Conservation (phyloP, 768 basidiomycete species). For the Termitomyces sp. region DNA sequence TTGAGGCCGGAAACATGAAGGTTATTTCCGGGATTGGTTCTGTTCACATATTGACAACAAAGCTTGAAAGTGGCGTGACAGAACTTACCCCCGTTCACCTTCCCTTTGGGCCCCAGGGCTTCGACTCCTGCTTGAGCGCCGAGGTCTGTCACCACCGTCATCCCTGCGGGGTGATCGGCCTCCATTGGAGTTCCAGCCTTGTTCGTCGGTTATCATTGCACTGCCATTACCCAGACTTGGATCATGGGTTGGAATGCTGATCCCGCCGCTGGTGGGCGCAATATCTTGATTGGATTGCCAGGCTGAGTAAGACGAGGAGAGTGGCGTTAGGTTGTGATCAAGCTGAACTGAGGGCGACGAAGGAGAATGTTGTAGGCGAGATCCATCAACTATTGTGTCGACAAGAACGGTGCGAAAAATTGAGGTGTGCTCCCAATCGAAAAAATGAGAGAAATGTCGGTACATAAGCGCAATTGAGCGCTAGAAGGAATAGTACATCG, state of each 20-base stretch:
- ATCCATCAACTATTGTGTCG: conserved; percentile 14
- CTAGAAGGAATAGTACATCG: conserved; percentile 4
- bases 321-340: conserved; percentile 33
- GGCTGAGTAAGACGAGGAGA: conserved; percentile 44
- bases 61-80: conserved; percentile 18
- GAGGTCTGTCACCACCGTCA: conserved; percentile 36
- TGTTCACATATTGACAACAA: conserved; percentile 17
- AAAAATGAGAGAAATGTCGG: conserved; percentile 13
- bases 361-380: conserved; percentile 15
- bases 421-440: conserved; percentile 9
- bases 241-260: conserved; percentile 66
- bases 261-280: conserved; percentile 50
- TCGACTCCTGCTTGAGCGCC: conserved; percentile 73
- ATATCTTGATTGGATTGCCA: conserved; percentile 79
- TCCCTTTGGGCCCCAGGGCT: conserved; percentile 53
- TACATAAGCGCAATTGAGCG: conserved; percentile 8
- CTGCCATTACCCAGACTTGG: conserved; percentile 30
- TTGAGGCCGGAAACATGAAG: conserved; percentile 56
- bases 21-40: conserved; percentile 65
- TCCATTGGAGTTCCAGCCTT: conserved; percentile 42
- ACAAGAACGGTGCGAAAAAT: conserved; percentile 16
- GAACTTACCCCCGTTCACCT: conserved; percentile 49
- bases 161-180: conserved; percentile 40
- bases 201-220: conserved; percentile 49
- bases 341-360: conserved; percentile 20